Conservation (phyloP, 352 stramenopile species). For the Globisporangium nagaii region DNA sequence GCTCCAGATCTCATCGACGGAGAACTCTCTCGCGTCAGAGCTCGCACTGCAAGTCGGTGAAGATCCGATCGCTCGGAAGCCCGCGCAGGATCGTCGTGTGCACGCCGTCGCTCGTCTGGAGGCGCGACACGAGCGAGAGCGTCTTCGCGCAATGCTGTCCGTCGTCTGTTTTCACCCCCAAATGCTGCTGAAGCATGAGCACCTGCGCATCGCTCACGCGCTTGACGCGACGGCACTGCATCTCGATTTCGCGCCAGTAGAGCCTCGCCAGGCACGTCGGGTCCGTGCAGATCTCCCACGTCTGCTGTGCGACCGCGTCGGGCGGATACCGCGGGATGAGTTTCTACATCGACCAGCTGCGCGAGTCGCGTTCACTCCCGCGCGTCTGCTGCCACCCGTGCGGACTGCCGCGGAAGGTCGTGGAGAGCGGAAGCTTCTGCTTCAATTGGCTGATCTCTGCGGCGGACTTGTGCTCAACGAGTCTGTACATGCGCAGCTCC, state of each 20-base stretch:
- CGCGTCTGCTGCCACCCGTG: background rate
- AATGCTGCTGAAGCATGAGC: background rate
- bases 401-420: background rate
- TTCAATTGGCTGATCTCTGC: background rate
- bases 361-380: background rate
- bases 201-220: background rate
- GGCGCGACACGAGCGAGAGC: constrained; percentile 1
- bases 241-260: background rate
- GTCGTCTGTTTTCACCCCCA: background rate
- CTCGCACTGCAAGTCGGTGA: background rate
- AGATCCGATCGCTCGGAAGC: background rate
- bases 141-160: background rate
- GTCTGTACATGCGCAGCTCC: background rate
- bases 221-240: background rate
- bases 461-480: background rate
- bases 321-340: background rate
- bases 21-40: background rate
- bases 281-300: constrained; percentile 6
- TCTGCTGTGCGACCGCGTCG: background rate
- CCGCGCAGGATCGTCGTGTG: background rate
- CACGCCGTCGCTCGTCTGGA: background rate
- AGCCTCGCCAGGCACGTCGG: background rate
- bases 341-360: constrained; percentile 8
- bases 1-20: background rate
- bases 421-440: background rate